Conservation (phyloP, 2,329 filamentous ascomycete genomes). For the Paraconiothyrium sp. region DNA sequence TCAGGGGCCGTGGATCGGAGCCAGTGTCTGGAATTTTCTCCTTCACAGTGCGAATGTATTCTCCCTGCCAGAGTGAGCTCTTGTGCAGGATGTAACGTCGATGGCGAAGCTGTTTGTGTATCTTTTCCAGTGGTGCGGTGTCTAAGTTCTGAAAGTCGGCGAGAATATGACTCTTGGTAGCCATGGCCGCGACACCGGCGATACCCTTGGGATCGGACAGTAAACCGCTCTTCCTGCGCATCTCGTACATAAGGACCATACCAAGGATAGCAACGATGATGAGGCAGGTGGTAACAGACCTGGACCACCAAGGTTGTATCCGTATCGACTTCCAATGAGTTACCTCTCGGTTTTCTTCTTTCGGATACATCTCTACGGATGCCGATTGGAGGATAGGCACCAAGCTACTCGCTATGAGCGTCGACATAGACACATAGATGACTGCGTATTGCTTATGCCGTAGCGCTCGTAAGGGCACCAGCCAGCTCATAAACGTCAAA, state of each 20-base stretch:
- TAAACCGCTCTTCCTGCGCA: slow-evolving; percentile 72
- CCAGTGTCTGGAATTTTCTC: slow-evolving; percentile 58
- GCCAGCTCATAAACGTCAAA: slow-evolving; percentile 72
- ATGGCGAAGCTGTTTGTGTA: slow-evolving; percentile 72
- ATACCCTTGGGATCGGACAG: slow-evolving; percentile 76
- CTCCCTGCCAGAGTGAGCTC: slow-evolving; percentile 73
- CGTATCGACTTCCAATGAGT: slow-evolving; percentile 62
- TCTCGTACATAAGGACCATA: slow-evolving; percentile 66
- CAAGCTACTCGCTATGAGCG: slow-evolving; percentile 71
- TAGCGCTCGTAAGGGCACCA: slow-evolving; percentile 71
- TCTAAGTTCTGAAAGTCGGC: slow-evolving; percentile 79
- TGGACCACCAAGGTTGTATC: slow-evolving; percentile 68
- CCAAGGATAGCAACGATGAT: slow-evolving; percentile 67
- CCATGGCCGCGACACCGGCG: slow-evolving; percentile 78
- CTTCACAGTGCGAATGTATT: slow-evolving; percentile 59
- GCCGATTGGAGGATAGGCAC: slow-evolving; percentile 75
- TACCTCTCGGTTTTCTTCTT: slow-evolving; percentile 58
- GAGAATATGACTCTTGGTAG: slow-evolving; percentile 75
- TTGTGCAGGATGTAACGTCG: slow-evolving; percentile 76
- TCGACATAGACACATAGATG: slow-evolving; percentile 70
- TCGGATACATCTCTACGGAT: slow-evolving; percentile 66
- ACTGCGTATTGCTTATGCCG: slow-evolving; percentile 74
- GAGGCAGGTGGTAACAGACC: slow-evolving; percentile 67
- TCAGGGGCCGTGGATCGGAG: slow-evolving; percentile 70
- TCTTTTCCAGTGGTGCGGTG: slow-evolving; percentile 70